Conservation (phyloP, 2,329 filamentous ascomycete species). For the Botrytis squamosa region DNA sequence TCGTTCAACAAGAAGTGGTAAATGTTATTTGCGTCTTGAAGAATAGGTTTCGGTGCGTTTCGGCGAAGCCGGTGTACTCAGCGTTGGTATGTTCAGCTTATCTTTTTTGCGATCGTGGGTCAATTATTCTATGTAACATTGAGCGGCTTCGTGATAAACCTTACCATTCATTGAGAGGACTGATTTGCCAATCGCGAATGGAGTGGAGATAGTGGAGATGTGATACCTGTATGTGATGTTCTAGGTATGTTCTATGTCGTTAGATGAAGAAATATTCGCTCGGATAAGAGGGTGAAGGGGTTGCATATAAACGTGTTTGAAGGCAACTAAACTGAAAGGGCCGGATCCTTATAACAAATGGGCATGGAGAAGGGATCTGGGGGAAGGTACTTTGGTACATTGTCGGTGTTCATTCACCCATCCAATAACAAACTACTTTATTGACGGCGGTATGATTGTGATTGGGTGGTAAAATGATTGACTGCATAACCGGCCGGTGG, state of each 20-base stretch:
- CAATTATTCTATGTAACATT: not conserved
- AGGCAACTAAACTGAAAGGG: constrained; percentile 3
- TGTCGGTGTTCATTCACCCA: not conserved
- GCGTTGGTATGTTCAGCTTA: not conserved
- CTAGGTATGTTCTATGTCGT: not conserved
- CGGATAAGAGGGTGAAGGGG: not conserved
- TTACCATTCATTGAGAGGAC: not conserved
- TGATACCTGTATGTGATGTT: not conserved
- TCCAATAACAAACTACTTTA: not conserved
- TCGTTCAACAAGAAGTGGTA: not conserved
- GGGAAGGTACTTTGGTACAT: not conserved
- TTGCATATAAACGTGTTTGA: constrained; percentile 5
- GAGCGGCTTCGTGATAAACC: not conserved
- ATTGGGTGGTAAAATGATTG: not conserved
- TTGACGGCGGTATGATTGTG: not conserved
- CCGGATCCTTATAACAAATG: not conserved
- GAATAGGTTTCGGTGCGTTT: not conserved
- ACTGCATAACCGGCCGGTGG: not conserved
- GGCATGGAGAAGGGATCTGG: not conserved
- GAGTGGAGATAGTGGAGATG: constrained; percentile 5
- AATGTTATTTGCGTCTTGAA: not conserved
- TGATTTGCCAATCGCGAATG: not conserved
- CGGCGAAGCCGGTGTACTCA: not conserved
- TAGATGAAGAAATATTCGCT: constrained; percentile 6
- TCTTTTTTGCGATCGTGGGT: not conserved